Evolutionary conservation across 139 green algal species (phyloP).

Genomic region (Klebsormidium nitens): DNA sequence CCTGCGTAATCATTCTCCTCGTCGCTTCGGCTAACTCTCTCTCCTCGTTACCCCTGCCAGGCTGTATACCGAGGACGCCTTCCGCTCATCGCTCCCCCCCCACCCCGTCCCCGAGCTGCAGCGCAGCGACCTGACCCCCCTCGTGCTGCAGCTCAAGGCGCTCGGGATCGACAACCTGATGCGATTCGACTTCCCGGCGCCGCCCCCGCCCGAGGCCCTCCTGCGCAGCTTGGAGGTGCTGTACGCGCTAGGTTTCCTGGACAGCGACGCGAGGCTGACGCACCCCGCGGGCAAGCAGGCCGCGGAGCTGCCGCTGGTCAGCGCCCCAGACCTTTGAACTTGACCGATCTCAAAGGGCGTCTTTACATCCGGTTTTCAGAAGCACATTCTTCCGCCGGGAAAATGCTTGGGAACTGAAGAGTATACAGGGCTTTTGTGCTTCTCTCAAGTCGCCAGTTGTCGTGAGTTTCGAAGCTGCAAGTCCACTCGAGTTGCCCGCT

Average conservation of each 20-base stretch:
- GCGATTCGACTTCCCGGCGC: conserved; percentile 31
- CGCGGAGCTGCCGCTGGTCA: conserved; percentile 29
- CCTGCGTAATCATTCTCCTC: no score
- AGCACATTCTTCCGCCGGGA: no score
- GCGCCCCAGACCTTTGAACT: neutral
- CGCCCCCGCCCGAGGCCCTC: conserved; percentile 54
- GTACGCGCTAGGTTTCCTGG: conserved; percentile 79
- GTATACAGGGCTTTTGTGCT: neutral
- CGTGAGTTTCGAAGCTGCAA: no score
- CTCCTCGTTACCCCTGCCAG: no score
- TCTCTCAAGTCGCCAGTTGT: neutral
- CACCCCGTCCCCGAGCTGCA: conserved; percentile 27
- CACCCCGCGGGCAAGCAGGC: conserved; percentile 29
- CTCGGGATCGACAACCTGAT: conserved; percentile 38
- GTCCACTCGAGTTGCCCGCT: no score
- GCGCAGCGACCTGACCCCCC: conserved; percentile 18
- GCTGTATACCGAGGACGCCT: conserved; percentile 24
- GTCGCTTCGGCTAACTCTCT: no score
- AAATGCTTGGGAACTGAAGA: no score
- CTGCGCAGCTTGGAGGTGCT: conserved; percentile 80
- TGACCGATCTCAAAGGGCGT: no score
- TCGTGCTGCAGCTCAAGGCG: conserved; percentile 39
- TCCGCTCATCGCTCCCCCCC: neutral
- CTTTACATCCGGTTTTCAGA: no score
- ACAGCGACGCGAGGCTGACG: conserved; percentile 58